phyloP scores from a whole-genome alignment of 768 basidiomycete genomes.

The Chiua virens region DNA sequence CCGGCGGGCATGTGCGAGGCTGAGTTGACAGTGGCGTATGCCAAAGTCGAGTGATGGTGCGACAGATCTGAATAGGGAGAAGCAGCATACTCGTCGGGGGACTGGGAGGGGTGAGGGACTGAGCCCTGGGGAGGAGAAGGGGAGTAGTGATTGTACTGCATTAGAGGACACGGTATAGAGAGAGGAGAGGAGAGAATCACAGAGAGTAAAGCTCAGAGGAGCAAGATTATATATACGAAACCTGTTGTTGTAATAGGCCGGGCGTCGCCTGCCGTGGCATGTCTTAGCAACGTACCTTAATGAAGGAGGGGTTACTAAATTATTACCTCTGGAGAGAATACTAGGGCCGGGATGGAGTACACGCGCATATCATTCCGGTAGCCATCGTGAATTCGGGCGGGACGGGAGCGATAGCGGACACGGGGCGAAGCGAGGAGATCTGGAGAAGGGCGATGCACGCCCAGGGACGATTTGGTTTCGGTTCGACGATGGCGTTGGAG shows the following conservation, averaged over 20 bases:
- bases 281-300: conserved; percentile 40
- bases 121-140: conserved; percentile 18
- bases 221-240: conserved; percentile 34
- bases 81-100: conserved; percentile 17
- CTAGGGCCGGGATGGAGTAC: conserved; percentile 34
- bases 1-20: conserved; percentile 19
- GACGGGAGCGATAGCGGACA: conserved; percentile 30
- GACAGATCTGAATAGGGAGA: conserved; percentile 25
- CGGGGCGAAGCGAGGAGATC: conserved; percentile 24
- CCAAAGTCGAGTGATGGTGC: conserved; percentile 21
- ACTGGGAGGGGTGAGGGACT: conserved; percentile 19
- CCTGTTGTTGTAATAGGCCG: conserved; percentile 34
- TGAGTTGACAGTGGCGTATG: conserved; percentile 28
- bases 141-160: conserved; percentile 32
- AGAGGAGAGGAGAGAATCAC: conserved; percentile 6
- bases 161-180: conserved; percentile 7
- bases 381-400: conserved; percentile 30
- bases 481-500: conserved; percentile 35
- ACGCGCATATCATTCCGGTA: conserved; percentile 37
- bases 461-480: conserved; percentile 21
- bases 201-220: conserved; percentile 9
- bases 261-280: conserved; percentile 36
- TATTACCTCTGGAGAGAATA: conserved; percentile 36
- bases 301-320: conserved; percentile 38
- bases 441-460: conserved; percentile 23